Evolutionary conservation across 2,329 filamentous ascomycete species (phyloP).

Genomic region (Nectriaceae sp.): DNA sequence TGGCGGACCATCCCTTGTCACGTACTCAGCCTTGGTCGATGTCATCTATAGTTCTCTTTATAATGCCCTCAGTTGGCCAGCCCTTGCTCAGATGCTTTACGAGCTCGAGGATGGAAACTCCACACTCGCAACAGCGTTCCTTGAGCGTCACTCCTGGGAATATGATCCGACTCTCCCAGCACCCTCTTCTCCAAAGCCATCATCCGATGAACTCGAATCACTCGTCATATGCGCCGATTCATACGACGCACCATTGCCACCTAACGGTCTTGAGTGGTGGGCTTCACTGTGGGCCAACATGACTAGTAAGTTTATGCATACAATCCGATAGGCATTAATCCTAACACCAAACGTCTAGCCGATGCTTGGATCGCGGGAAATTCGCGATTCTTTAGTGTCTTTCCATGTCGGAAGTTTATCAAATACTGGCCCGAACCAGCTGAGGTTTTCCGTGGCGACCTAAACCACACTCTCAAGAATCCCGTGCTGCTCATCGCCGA

Average conservation of each 20-base stretch:
- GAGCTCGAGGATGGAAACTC: constrained; percentile 49
- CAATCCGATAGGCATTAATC: too few relatives aligned
- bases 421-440: constrained; percentile 48
- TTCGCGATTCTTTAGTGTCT: constrained; percentile 45
- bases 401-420: constrained; percentile 49
- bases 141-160: constrained; percentile 41
- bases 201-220: constrained; percentile 40
- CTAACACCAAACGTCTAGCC: too few relatives aligned
- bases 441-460: constrained; percentile 48
- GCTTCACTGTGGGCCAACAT: constrained; percentile 48
- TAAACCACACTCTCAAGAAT: constrained; percentile 45
- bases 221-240: constrained; percentile 50
- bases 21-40: constrained; percentile 44
- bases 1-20: constrained; percentile 46
- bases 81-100: constrained; percentile 41
- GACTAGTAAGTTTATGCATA: too few relatives aligned
- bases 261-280: constrained; percentile 47
- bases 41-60: constrained; percentile 46
- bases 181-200: constrained; percentile 27
- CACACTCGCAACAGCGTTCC: constrained; percentile 40
- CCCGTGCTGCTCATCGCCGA: constrained; percentile 51
- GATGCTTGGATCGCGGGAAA: constrained; percentile 50
- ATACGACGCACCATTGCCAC: constrained; percentile 44
- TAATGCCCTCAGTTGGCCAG: constrained; percentile 41
- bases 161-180: constrained; percentile 42